Evolutionary conservation across 768 basidiomycete species (phyloP).

Genomic region (Tulasnella sp.): DNA sequence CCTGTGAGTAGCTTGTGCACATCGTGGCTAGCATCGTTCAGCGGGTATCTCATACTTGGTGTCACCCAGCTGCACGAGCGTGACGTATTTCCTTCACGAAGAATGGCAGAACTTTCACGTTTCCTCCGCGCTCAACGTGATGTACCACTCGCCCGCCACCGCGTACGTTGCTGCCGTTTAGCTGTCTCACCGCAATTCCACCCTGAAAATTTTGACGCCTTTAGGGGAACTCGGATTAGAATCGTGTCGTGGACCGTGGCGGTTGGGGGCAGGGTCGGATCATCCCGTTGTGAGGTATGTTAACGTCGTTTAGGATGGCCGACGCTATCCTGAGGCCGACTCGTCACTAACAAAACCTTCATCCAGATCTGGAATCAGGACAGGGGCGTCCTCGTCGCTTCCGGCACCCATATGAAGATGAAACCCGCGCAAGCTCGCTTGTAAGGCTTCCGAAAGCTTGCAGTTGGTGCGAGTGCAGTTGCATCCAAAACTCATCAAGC

Average conservation of each 20-base stretch:
- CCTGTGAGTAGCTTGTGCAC: not conserved
- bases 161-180: not conserved
- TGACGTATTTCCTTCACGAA: constrained; percentile 1
- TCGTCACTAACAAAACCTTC: not conserved
- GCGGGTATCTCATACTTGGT: not conserved
- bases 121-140: constrained; percentile 2
- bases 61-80: not conserved
- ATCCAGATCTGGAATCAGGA: constrained; percentile 13
- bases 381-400: not conserved
- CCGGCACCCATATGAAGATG: constrained; percentile 7
- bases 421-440: not conserved
- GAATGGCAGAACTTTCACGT: constrained; percentile 1
- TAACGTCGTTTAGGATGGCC: not conserved
- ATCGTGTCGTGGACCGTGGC: not conserved
- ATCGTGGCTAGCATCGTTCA: not conserved
- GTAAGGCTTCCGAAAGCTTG: not conserved
- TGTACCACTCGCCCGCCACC: not conserved
- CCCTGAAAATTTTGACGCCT: not conserved
- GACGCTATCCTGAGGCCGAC: not conserved
- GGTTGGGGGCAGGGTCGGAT: not conserved
- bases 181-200: not conserved
- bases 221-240: not conserved
- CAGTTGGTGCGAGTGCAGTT: not conserved
- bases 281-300: constrained; percentile 12
- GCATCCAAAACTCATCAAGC: not conserved